Percentiles rank a stretch among this genome's conserved stretches.
These are phyloP conservation scores for Physcia stellaris DNA, from an alignment of 495 filamentous ascomycete genomes.

Conservation along the genomic window DNA sequence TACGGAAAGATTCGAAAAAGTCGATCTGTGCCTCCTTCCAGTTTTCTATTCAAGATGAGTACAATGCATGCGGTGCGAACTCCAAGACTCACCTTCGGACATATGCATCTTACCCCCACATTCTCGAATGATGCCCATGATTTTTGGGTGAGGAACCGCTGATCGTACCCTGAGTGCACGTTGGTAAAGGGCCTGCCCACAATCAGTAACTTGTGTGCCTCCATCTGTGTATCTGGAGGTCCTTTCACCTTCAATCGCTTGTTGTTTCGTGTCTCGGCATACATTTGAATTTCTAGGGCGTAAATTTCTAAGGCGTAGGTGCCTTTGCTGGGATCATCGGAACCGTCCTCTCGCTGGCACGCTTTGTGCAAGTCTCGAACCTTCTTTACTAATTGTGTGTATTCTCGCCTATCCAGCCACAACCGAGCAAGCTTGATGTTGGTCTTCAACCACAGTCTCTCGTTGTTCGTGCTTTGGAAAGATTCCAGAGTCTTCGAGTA, in stretches of 20 bases:
- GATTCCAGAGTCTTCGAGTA: conserved; percentile 85
- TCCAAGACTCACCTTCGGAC: conserved; percentile 51
- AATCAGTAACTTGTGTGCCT: too few relatives aligned
- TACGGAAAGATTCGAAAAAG: conserved; percentile 97
- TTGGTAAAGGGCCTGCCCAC: conserved; percentile 76
- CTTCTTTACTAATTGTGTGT: conserved; percentile 65
- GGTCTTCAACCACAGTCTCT: conserved; percentile 94
- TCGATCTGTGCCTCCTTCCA: conserved; percentile 96
- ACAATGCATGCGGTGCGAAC: conserved; percentile 10
- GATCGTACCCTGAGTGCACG: conserved; percentile 81
- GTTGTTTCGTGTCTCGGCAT: conserved; percentile 91
- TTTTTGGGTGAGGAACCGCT: conserved; percentile 93
- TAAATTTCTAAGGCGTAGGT: conserved; percentile 94
- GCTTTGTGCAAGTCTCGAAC: conserved; percentile 78
- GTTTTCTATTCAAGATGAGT: conserved; percentile 46
- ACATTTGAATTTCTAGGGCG: conserved; percentile 97
- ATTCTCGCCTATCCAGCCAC: conserved; percentile 84
- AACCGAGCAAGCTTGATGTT: conserved; percentile 92
- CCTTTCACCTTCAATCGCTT: conserved; percentile 68
- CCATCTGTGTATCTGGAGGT: too few relatives aligned
- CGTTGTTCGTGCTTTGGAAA: conserved; percentile 96
- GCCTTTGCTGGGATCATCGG: conserved; percentile 88
- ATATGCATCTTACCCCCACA: conserved; percentile 99
- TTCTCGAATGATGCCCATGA: conserved; percentile 97
- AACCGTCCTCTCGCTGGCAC: conserved; percentile 78